Conservation (phyloP, 2,329 filamentous ascomycete species). For the Fusarium nematophilum region DNA sequence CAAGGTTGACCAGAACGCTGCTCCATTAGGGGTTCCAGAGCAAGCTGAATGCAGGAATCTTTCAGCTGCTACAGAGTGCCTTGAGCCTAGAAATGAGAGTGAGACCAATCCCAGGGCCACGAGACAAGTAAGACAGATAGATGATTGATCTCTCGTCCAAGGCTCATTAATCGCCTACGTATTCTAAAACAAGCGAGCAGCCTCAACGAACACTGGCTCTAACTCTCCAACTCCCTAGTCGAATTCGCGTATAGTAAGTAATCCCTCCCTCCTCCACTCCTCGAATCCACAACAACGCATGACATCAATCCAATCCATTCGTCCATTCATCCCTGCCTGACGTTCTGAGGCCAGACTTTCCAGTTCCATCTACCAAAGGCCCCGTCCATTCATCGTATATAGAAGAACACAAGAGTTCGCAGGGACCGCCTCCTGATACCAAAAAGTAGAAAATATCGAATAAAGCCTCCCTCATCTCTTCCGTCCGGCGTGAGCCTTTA, state of each 20-base stretch:
- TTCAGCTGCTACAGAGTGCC: not conserved
- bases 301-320: slow-evolving; percentile 25
- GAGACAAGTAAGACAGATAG: too few species aligned
- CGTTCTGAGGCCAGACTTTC: slow-evolving; percentile 1
- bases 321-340: not conserved
- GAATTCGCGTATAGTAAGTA: not conserved
- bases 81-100: too few species aligned
- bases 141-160: slow-evolving; percentile 6
- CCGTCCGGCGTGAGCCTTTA: slow-evolving; percentile 24
- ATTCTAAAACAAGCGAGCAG: slow-evolving; percentile 16
- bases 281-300: not conserved
- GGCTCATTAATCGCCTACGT: slow-evolving; percentile 11
- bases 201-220: not conserved
- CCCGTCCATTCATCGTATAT: slow-evolving; percentile 21
- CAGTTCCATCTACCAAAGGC: slow-evolving; percentile 13
- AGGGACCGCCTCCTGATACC: not conserved
- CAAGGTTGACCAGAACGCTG: slow-evolving; percentile 2
- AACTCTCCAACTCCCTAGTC: not conserved
- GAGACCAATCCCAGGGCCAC: too few species aligned
- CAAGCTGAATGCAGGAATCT: slow-evolving; percentile 28
- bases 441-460: not conserved
- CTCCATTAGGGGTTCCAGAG: slow-evolving; percentile 2
- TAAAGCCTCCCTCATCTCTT: slow-evolving; percentile 8
- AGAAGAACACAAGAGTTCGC: slow-evolving; percentile 4
- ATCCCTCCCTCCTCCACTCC: slow-evolving; percentile 8